Evolutionary conservation across 768 basidiomycete genomes (phyloP).

Genomic region (Mycena olivaceomarginata): DNA sequence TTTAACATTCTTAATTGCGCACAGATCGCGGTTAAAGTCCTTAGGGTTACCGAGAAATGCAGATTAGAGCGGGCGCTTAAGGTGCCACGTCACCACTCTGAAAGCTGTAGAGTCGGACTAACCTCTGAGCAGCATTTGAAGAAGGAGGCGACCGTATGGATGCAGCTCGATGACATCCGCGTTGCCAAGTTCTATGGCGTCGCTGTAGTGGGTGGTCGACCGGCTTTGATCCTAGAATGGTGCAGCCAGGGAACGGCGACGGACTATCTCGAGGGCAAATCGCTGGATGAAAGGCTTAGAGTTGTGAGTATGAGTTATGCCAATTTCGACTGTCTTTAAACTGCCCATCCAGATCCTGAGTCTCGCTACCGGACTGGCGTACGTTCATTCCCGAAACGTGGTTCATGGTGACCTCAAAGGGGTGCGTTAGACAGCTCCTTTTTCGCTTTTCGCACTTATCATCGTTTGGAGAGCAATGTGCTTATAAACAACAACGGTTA

Average conservation of each 20-base stretch:
- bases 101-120: not conserved
- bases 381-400: constrained; percentile 15
- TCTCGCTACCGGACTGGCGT: constrained; percentile 19
- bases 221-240: constrained; percentile 24
- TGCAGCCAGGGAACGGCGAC: constrained; percentile 18
- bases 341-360: constrained; percentile 18
- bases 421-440: constrained; percentile 20
- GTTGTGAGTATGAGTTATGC: constrained; percentile 10
- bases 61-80: not conserved
- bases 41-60: not conserved
- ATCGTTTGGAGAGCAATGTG: constrained; percentile 22
- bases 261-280: constrained; percentile 15
- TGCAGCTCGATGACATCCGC: not conserved
- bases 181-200: not conserved
- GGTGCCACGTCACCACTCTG: not conserved
- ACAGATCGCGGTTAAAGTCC: constrained; percentile 2
- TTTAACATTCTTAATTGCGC: not conserved
- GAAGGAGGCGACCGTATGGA: not conserved
- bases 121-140: not conserved
- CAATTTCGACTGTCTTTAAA: constrained; percentile 10
- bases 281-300: constrained; percentile 21
- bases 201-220: constrained; percentile 1
- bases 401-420: constrained; percentile 25
- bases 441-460: constrained; percentile 10
- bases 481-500: constrained; percentile 11